These are phyloP conservation scores for Chaetomidium leptoderma DNA, from an alignment of 495 filamentous ascomycete genomes.

Conservation along the genomic window DNA sequence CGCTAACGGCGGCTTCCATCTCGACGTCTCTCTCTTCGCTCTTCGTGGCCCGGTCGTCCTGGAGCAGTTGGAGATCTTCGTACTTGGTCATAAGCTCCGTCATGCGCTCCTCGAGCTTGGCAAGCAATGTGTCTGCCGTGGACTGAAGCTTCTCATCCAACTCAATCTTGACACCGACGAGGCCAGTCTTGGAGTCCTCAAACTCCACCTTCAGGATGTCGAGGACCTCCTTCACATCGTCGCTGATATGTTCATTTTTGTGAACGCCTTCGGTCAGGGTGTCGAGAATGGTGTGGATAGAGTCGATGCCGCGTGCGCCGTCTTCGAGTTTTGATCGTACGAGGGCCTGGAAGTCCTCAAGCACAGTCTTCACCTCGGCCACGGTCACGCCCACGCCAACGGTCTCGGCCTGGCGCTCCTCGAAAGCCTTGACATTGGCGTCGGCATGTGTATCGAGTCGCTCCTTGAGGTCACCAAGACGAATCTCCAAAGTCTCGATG, in stretches of 20 bases:
- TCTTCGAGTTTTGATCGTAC: conserved; percentile 50
- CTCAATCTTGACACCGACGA: conserved; percentile 67
- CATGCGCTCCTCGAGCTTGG: conserved; percentile 77
- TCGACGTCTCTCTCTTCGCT: conserved; percentile 61
- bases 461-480: conserved; percentile 67
- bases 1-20: conserved; percentile 63
- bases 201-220: conserved; percentile 78
- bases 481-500: conserved; percentile 46
- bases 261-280: conserved; percentile 56
- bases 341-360: conserved; percentile 48
- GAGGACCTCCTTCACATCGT: conserved; percentile 72
- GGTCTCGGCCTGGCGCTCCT: conserved; percentile 61
- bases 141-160: conserved; percentile 72
- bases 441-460: conserved; percentile 65
- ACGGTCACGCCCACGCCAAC: conserved; percentile 48
- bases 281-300: conserved; percentile 57
- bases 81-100: conserved; percentile 73
- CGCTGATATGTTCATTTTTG: conserved; percentile 48
- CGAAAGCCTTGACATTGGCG: conserved; percentile 70
- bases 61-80: conserved; percentile 67
- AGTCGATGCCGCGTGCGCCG: conserved; percentile 45
- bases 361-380: conserved; percentile 46
- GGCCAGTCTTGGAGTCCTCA: conserved; percentile 64
- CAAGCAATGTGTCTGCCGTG: conserved; percentile 62
- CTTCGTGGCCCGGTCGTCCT: conserved; percentile 65